Percentiles rank a stretch among this genome's conserved stretches.
Conservation (phyloP, 2,329 filamentous ascomycete genomes). For the Paraphaeosphaeria minitans region DNA sequence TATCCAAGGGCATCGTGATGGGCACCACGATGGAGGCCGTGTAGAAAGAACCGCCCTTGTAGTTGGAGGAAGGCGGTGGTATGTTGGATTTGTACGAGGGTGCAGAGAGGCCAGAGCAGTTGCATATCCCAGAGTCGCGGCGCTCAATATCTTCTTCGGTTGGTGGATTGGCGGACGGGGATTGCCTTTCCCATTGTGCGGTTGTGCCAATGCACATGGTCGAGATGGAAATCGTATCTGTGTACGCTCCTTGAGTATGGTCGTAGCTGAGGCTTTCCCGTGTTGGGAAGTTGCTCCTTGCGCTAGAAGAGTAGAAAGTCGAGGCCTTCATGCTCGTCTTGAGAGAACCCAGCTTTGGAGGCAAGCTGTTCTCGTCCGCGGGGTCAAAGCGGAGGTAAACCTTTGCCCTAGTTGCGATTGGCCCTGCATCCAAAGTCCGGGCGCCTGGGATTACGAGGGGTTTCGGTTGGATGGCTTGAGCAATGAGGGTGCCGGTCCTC, state of each 20-base stretch:
- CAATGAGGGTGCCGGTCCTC: conserved; percentile 62
- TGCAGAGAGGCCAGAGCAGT: conserved; percentile 33
- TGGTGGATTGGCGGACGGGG: conserved; percentile 36
- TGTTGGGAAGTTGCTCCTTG: conserved; percentile 57
- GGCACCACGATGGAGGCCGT: conserved; percentile 68
- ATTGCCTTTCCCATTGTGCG: conserved; percentile 62
- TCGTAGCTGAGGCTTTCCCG: conserved; percentile 51
- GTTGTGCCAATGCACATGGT: conserved; percentile 59
- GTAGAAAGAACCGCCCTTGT: conserved; percentile 60
- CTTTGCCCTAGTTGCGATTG: conserved; percentile 60
- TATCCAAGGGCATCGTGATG: conserved; percentile 63
- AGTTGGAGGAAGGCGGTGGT: conserved; percentile 46
- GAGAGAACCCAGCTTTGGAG: conserved; percentile 60
- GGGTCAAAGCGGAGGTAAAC: conserved; percentile 67
- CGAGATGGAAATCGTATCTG: conserved; percentile 59
- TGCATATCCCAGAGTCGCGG: conserved; percentile 50
- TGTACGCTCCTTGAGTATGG: conserved; percentile 58
- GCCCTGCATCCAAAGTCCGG: conserved; percentile 43
- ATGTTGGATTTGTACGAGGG: conserved; percentile 34
- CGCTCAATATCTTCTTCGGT: conserved; percentile 30
- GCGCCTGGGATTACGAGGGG: conserved; percentile 57
- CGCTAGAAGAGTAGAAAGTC: conserved; percentile 61
- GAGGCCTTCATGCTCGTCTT: conserved; percentile 61
- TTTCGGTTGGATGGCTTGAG: conserved; percentile 63
- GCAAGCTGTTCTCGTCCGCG: conserved; percentile 52